These are phyloP conservation scores for Tolypocladium pustulatum DNA, from an alignment of 2,329 filamentous ascomycete genomes.

Conservation along the genomic window DNA sequence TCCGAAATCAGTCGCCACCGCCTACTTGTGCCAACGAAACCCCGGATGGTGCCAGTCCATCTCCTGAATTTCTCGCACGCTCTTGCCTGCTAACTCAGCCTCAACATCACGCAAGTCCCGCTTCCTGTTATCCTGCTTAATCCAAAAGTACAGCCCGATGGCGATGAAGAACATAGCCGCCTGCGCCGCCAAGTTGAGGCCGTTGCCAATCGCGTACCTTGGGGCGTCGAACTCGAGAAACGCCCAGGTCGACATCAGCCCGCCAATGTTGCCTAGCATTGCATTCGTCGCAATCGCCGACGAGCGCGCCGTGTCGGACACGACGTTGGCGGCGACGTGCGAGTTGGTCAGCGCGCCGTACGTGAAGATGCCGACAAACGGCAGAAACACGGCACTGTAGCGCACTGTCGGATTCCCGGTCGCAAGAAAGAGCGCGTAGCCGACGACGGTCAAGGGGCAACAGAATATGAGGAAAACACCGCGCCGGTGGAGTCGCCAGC, in stretches of 20 bases:
- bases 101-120: conserved; percentile 45
- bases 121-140: conserved; percentile 50
- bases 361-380: conserved; percentile 50
- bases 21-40: conserved; percentile 43
- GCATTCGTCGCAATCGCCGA: conserved; percentile 52
- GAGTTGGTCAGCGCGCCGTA: conserved; percentile 56
- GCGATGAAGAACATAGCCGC: conserved; percentile 42
- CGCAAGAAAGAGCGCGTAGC: conserved; percentile 59
- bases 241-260: conserved; percentile 51
- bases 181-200: conserved; percentile 55
- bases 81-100: conserved; percentile 44
- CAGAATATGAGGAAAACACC: conserved; percentile 48
- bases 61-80: conserved; percentile 42
- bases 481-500: conserved; percentile 48
- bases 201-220: conserved; percentile 60
- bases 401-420: conserved; percentile 37
- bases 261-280: conserved; percentile 37
- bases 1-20: neutral
- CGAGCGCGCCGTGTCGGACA: conserved; percentile 55
- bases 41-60: conserved; percentile 59
- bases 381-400: conserved; percentile 59
- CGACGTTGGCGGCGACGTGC: conserved; percentile 56
- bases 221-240: conserved; percentile 54
- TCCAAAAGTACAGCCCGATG: conserved; percentile 44
- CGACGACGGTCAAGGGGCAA: conserved; percentile 51